Evolutionary conservation across 1,139 yeast species (phyloP), one percentile per base, ranked within the genome.

Genomic region (Meyerozyma elateridarum): DNA sequence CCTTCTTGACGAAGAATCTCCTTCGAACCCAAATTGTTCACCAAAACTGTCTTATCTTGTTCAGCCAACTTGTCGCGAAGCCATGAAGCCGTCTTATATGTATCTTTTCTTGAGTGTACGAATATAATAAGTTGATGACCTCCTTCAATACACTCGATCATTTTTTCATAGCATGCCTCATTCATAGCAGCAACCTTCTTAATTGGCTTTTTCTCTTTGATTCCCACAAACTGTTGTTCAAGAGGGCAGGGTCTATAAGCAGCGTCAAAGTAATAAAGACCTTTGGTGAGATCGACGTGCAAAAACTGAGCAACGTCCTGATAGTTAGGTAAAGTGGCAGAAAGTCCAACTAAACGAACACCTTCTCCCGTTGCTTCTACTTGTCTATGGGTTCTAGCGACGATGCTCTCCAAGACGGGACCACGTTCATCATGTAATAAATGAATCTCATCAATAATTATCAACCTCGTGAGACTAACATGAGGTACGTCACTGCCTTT

Each of bases 401-500:
- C 91, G 31, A 91, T 80, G 48, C 84, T 78, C 52, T 91, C 98
- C 34, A 91, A 51, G 0, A 89, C 97, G 0, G 97, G 96, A 4
- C 98, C 98, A 64, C 98, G 77, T 45, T 82, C 88, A 50, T 91
- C 98, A 52, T 91, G 96, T 45, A 91, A 66, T 36, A 91, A 65
- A 64, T 91, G 98, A 40, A 91, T 83, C 57, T 91, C 98, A 64
- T 91, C 98, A 35, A 91, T 79, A 22, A 91, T 83, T n/a, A 91
- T 60, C 9, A 91, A 64, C 29, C 76, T 70, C 1, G 87, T 93
- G 3, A 79, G 59, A 27, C 71, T 69, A 8, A 41, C 48, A 42
- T 78, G 80, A 4, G 81, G 72, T 1, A 71, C 59, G 37, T 83
- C 89, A 6, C 77, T 66, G 3, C 52, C 47, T 47, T 89, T 89